Conservation (phyloP, 441 rosid genomes). For the Pelargonium myrrhifolium region DNA sequence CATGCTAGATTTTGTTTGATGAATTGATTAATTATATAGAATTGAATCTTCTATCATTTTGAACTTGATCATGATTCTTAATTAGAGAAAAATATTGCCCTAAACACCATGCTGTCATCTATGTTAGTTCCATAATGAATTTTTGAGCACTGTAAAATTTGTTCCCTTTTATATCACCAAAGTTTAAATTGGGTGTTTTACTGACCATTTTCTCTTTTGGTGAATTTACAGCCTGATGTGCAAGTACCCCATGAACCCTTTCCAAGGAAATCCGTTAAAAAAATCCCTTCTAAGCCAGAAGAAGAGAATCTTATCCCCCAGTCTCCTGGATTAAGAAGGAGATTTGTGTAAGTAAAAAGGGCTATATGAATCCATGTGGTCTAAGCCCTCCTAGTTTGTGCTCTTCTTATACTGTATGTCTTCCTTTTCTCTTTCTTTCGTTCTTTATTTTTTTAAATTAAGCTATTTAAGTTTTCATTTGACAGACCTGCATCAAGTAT, state of each 20-base stretch:
- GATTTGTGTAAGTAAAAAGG: slow-evolving; percentile 41
- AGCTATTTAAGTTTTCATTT: slow-evolving; percentile 9
- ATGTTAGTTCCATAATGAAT: too few species aligned
- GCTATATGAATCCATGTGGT: not conserved
- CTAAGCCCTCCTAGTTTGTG: not conserved
- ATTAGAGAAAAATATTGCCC: not conserved
- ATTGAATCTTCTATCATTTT: too few species aligned
- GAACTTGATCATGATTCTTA: too few species aligned
- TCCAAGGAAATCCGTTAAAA: slow-evolving; percentile 27
- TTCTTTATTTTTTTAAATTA: not conserved
- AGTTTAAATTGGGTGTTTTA: too few species aligned
- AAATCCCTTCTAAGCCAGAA: slow-evolving; percentile 26
- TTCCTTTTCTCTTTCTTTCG: slow-evolving; percentile 12
- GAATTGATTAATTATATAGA: not conserved
- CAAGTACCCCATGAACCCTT: slow-evolving; percentile 27
- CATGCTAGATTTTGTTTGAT: not conserved
- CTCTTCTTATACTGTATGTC: not conserved
- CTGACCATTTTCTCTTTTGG: not conserved
- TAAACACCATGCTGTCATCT: too few species aligned
- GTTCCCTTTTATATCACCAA: too few species aligned
- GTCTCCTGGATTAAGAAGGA: slow-evolving; percentile 60
- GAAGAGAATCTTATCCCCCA: slow-evolving; percentile 33
- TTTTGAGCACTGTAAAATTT: too few species aligned
- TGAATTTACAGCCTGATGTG: slow-evolving; percentile 30
- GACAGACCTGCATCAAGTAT: slow-evolving; percentile 33